Percentiles rank a stretch among this genome's conserved stretches.
Evolutionary conservation across 495 filamentous ascomycete genomes (phyloP).

Genomic region (Aspergillus conjunctus): DNA sequence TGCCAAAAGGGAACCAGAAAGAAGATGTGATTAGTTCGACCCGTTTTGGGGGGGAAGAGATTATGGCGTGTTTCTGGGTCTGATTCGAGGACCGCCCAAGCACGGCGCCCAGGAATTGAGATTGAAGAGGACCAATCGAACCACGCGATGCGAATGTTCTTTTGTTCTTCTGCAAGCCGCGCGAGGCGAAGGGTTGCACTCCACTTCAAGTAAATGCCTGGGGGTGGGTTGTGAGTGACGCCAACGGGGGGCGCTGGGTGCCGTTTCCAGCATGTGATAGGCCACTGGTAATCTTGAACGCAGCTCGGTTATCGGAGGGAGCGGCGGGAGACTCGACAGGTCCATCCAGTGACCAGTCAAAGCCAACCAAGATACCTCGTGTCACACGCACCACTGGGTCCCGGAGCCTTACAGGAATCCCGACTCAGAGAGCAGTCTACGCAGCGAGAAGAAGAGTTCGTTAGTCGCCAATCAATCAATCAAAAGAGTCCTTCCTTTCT

Average conservation of each 20-base stretch:
- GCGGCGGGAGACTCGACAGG: constrained; percentile 5
- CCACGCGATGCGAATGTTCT: not conserved
- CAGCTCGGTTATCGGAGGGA: constrained; percentile 13
- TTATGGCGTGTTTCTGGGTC: not conserved
- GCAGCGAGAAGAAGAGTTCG: constrained; percentile 34
- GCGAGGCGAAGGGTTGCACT: constrained; percentile 15
- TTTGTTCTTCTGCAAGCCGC: constrained; percentile 17
- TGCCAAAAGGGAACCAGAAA: not conserved
- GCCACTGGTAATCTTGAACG: constrained; percentile 12
- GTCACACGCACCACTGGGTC: constrained; percentile 18
- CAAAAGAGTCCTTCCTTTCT: constrained; percentile 11
- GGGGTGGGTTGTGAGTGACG: not conserved
- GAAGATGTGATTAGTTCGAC: not conserved
- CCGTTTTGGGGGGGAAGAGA: not conserved
- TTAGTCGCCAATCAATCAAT: constrained; percentile 38
- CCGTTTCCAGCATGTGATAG: constrained; percentile 10
- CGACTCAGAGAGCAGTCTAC: constrained; percentile 73
- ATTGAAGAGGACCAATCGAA: constrained; percentile 5
- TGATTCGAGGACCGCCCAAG: not conserved
- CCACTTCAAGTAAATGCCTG: constrained; percentile 11
- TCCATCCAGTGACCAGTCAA: constrained; percentile 21
- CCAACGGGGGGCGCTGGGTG: constrained; percentile 3
- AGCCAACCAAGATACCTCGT: constrained; percentile 16
- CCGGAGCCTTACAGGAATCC: constrained; percentile 63
- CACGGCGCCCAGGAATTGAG: not conserved